Base-by-base conservation (phyloP, 2,329 filamentous ascomycete species). In the Botrytis paeoniae region DNA sequence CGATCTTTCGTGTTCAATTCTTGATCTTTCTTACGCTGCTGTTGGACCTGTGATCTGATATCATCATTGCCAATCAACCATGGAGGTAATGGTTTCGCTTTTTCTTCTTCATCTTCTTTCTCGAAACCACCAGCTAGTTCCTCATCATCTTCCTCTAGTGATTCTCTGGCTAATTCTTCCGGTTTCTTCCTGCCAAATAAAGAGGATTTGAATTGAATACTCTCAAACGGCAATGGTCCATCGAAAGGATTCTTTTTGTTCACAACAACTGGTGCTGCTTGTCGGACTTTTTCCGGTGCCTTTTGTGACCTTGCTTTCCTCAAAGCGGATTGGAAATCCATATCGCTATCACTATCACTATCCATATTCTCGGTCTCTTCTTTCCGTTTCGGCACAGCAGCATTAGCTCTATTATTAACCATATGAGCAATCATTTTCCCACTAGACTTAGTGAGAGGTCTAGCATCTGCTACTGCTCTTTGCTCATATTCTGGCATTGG, bases 211-310 rank as follows among this genome's bases (percentile, higher is more conserved):
- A 88, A 90, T 62, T 92, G 89, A 1, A 97, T 86, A 79, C 94
- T 95, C 77, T 97, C 94, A 79, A 99, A 99, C 0, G 96, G 96
- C 8, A 99, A 82, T 0, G 95, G 94, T 0, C 95, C 95, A 76
- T 89, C 89, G 79, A 97, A 92, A 4, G 89, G 85, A 77, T 89
- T 89, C 76, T 88, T 89, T 51, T 87, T 85, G 68, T 88, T 89
- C 16, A 86, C 81, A n/a, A 82, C 79, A 4, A 83, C 78, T 32
- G 83, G 80, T 6, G 81, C 79, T 39, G 80, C 76, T 65, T 82
- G 69, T 22, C 70, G 81, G 60, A 81, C 83, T 29, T 81, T 81
- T 60, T 81, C 80, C 4, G 81, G 76, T 59, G 86, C 86, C 79
- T 89, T 88, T 73, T 86, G 85, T 76, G 87, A 88, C 73, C 91